These are phyloP conservation scores for Phytopythium helicoides DNA, from an alignment of 352 stramenopile genomes.

Conservation along the genomic window DNA sequence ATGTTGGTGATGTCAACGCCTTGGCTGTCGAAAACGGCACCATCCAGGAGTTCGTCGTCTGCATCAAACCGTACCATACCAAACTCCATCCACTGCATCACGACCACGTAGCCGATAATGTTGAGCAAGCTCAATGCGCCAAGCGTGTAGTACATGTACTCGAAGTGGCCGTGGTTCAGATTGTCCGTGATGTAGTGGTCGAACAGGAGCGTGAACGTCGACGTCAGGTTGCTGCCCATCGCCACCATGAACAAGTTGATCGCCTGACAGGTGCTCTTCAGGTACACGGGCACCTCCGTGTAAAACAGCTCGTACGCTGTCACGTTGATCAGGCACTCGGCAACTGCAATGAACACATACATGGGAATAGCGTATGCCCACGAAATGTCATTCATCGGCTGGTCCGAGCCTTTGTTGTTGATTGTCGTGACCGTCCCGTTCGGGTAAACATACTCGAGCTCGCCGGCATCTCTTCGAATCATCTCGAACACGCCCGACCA, in stretches of 20 bases:
- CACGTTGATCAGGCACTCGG: slow-evolving; percentile 87
- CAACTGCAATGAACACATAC: slow-evolving; percentile 80
- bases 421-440: slow-evolving; percentile 27
- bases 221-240: slow-evolving; percentile 88
- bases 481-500: slow-evolving; percentile 84
- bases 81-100: slow-evolving; percentile 89
- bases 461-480: slow-evolving; percentile 50
- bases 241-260: slow-evolving; percentile 89
- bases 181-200: slow-evolving; percentile 68
- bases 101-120: slow-evolving; percentile 62
- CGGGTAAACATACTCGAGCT: slow-evolving; percentile 32
- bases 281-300: slow-evolving; percentile 82
- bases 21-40: slow-evolving; percentile 53
- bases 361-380: slow-evolving; percentile 82
- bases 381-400: slow-evolving; percentile 83
- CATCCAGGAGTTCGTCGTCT: slow-evolving; percentile 63
- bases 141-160: slow-evolving; percentile 90
- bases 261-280: slow-evolving; percentile 86
- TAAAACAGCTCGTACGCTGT: slow-evolving; percentile 89
- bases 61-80: slow-evolving; percentile 77
- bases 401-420: slow-evolving; percentile 45
- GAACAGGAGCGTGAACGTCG: slow-evolving; percentile 86
- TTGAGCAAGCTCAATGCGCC: slow-evolving; percentile 72
- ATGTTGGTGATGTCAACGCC: slow-evolving; percentile 68
- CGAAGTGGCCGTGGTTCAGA: slow-evolving; percentile 81